phyloP scores from a whole-genome alignment of 257 asterid genomes.

The Fraxinus americana region DNA sequence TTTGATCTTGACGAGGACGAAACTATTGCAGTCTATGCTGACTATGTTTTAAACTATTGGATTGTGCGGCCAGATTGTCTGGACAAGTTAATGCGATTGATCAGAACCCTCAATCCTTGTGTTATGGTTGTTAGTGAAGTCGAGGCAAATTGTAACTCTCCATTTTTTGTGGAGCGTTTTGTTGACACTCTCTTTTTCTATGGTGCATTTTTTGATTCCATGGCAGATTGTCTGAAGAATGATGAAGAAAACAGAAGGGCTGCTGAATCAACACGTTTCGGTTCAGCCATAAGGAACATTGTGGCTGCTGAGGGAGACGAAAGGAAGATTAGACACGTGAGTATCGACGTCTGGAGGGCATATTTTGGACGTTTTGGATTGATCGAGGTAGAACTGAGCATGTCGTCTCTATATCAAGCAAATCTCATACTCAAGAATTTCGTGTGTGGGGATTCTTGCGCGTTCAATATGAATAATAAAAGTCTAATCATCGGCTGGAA shows the following conservation, averaged over 20 bases:
- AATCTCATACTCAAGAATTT: conserved; percentile 25
- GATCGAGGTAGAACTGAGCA: conserved; percentile 29
- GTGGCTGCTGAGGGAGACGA: conserved; percentile 31
- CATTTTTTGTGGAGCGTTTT: conserved; percentile 35
- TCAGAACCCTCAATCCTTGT: conserved; percentile 28
- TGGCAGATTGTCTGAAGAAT: conserved; percentile 33
- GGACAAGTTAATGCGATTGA: conserved; percentile 27
- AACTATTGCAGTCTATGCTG: conserved; percentile 29
- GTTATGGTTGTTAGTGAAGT: conserved; percentile 30
- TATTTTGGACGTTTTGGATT: conserved; percentile 28
- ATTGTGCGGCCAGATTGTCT: conserved; percentile 25
- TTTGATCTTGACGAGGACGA: conserved; percentile 32
- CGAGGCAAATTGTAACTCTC: conserved; percentile 38
- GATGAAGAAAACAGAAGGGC: conserved; percentile 27
- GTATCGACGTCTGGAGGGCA: conserved; percentile 27
- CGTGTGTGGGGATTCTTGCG: conserved; percentile 23
- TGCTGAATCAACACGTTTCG: conserved; percentile 21
- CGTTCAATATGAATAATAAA: conserved; percentile 25
- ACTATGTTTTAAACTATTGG: conserved; percentile 19
- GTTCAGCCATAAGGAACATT: conserved; percentile 27
- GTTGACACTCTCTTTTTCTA: conserved; percentile 30
- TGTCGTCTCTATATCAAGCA: conserved; percentile 25
- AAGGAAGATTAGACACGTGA: conserved; percentile 29
- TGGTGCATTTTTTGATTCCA: conserved; percentile 30
- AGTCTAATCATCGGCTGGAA: conserved; percentile 36